Base-by-base conservation (phyloP, 305 asterid species). In the Fraxinus paxiana region DNA sequence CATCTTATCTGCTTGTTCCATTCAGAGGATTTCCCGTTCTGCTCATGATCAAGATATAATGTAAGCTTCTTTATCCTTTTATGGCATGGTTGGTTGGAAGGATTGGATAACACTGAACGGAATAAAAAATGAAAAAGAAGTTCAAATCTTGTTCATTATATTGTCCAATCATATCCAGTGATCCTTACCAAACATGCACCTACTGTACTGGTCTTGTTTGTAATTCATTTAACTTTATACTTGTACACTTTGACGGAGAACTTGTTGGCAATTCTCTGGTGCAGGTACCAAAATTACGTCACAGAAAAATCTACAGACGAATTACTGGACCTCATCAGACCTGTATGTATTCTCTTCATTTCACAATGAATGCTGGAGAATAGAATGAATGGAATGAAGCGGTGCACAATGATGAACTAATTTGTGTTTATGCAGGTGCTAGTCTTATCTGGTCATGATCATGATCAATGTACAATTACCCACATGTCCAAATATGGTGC, bases 381-480 rank as follows among this genome's bases (percentile, higher is more conserved):
- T 30, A 77, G 8, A 26, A 76, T 48, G 79, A 26, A 48, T 13
- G 9, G 31, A 75, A 75, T 20, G 24, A 51, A 43, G 46, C 34
- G 61, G n/a, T n/a, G 26, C 18, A 84, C 79, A 63, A 3, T 30
- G 76, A 43, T 81, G 87, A 72, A 13, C 80, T 87, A 46, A 81
- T 75, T 82, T 18, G 78, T 83, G 86, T 83, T 84, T 87, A 48
- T 84, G 37, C 84, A 96, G 99, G 91, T 86, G 77, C 85, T 96
- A n/a, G 81, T 96, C 80, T 91, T 96, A 79, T 94, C 99, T 5
- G 99, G 98, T 74, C 99, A 94, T 83, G 99, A 96, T 87, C 99
- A 94, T 46, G 99, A 96, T 89, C 99, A 96, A 81, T 96, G 99
- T 88, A 88, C 94, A 22, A 89, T 93, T 67, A 86, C 86, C 71